These are phyloP conservation scores for Annulohypoxylon bovei DNA, from an alignment of 495 filamentous ascomycete species.

Conservation along the genomic window DNA sequence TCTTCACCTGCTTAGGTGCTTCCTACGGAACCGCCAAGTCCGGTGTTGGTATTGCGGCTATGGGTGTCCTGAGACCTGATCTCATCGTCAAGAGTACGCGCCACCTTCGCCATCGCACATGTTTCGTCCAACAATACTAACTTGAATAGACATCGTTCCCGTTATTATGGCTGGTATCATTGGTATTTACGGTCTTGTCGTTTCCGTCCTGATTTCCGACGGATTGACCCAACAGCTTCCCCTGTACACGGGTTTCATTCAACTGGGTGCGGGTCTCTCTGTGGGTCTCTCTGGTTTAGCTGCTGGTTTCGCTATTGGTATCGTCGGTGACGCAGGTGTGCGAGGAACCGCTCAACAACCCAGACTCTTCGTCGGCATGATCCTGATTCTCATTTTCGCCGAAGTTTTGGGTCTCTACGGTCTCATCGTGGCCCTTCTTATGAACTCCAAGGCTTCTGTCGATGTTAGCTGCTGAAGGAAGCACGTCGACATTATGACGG, in stretches of 20 bases:
- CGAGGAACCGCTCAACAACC: slow-evolving; percentile 98
- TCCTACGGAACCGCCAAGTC: slow-evolving; percentile 99
- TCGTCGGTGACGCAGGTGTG: slow-evolving; percentile 99
- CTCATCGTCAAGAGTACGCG: slow-evolving; percentile 98
- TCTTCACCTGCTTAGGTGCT: slow-evolving; percentile 98
- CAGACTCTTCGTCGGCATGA: slow-evolving; percentile 98
- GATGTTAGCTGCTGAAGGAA: slow-evolving; percentile 55
- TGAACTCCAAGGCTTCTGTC: slow-evolving; percentile 86
- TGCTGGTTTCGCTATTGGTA: slow-evolving; percentile 98
- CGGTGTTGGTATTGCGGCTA: slow-evolving; percentile 96
- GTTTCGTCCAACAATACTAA: slow-evolving; percentile 34
- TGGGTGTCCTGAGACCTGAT: slow-evolving; percentile 97
- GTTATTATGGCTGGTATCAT: slow-evolving; percentile 99
- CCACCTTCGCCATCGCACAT: slow-evolving; percentile 8
- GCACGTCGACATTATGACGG: not conserved
- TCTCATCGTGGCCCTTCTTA: slow-evolving; percentile 96
- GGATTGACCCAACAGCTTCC: slow-evolving; percentile 81
- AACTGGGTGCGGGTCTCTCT: slow-evolving; percentile 94
- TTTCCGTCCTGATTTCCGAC: slow-evolving; percentile 97
- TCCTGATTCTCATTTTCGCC: slow-evolving; percentile 99
- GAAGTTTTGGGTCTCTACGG: slow-evolving; percentile 99
- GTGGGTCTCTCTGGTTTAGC: slow-evolving; percentile 97
- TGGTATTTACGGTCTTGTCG: slow-evolving; percentile 99
- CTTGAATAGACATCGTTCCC: slow-evolving; percentile 86
- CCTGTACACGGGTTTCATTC: slow-evolving; percentile 95